phyloP scores from a whole-genome alignment of 177 flowering plant genomes.

The Vitis hybrid region DNA sequence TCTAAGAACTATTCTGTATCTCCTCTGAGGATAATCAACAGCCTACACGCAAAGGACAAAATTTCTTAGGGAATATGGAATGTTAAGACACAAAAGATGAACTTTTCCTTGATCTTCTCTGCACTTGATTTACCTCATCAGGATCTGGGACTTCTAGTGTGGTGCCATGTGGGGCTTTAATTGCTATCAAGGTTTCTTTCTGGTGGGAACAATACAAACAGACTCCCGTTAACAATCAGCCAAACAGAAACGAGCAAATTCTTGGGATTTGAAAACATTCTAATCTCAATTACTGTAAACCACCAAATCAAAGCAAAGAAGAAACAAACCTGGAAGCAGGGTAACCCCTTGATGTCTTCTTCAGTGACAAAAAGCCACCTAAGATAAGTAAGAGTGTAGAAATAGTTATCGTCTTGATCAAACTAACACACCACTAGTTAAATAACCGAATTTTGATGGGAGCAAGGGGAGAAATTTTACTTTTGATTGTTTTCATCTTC shows the following conservation, averaged over 20 bases:
- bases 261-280: background rate
- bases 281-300: background rate
- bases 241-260: background rate
- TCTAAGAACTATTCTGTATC: slow-evolving; percentile 79
- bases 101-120: background rate
- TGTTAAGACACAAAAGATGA: background rate
- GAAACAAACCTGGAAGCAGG: slow-evolving; percentile 75
- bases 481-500: slow-evolving; percentile 74
- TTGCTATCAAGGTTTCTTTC: slow-evolving; percentile 85
- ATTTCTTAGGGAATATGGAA: background rate
- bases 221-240: background rate
- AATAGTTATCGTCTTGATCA: background rate
- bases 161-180: slow-evolving; percentile 97
- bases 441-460: background rate
- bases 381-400: background rate
- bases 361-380: slow-evolving; percentile 90
- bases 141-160: slow-evolving; percentile 97
- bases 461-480: slow-evolving; percentile 32
- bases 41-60: slow-evolving; percentile 39
- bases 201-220: slow-evolving; percentile 26
- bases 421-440: background rate
- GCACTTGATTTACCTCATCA: slow-evolving; percentile 62
- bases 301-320: slow-evolving; percentile 2
- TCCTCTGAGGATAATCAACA: slow-evolving; percentile 70
- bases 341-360: slow-evolving; percentile 77